Conservation (phyloP, 75 land plant species). For the Azolla pinnata region DNA sequence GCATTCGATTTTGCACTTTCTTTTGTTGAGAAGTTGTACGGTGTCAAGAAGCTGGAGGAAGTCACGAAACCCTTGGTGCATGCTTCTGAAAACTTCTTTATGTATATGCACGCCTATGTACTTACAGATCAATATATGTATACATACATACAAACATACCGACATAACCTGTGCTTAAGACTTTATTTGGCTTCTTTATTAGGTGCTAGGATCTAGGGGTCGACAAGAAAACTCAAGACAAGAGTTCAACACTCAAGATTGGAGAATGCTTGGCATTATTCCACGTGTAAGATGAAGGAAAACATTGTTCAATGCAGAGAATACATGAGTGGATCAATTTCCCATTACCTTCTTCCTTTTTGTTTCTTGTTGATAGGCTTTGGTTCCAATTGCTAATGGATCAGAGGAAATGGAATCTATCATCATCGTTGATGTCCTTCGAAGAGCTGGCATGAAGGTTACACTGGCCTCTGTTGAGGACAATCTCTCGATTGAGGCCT, state of each 20-base stretch:
- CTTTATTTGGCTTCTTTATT: too few species aligned
- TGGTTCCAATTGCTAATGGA: constrained; percentile 85
- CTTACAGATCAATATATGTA: too few species aligned
- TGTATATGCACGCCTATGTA: too few species aligned
- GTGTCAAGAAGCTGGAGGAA: constrained; percentile 60
- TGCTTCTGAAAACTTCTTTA: too few species aligned
- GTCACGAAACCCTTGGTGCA: constrained; percentile 66
- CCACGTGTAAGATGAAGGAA: too few species aligned
- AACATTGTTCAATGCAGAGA: not conserved
- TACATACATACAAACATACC: too few species aligned
- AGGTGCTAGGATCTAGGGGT: constrained; percentile 48
- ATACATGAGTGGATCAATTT: too few species aligned
- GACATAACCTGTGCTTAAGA: too few species aligned
- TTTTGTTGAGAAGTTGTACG: constrained; percentile 71
- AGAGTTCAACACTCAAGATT: constrained; percentile 46
- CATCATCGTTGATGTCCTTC: constrained; percentile 61
- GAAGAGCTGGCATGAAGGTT: constrained; percentile 72
- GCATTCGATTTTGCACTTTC: constrained; percentile 73
- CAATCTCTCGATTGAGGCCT: constrained; percentile 40
- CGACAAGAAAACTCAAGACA: constrained; percentile 26
- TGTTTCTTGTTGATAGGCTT: constrained; percentile 39
- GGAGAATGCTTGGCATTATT: too few species aligned
- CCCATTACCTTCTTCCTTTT: too few species aligned
- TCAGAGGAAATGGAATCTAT: constrained; percentile 88
- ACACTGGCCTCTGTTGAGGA: constrained; percentile 81